Base-by-base conservation (phyloP, 306 rosid species). In the Quercus engelmannii region DNA sequence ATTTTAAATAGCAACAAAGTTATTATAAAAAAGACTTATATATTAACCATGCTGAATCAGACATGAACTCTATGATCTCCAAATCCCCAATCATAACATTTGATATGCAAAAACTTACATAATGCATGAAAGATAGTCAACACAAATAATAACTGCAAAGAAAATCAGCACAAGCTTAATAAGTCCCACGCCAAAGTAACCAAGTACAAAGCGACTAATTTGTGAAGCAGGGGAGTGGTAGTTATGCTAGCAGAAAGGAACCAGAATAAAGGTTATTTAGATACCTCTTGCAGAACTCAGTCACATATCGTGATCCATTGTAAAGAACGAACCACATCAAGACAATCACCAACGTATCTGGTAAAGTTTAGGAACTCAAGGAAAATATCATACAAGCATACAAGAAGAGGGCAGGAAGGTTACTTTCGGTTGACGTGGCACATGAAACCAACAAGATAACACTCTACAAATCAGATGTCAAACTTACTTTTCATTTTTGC, bases 261-360 rank as follows among this genome's bases (percentile, higher is more conserved):
- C 52, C 15, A 67, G 26, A 82, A 78, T 8, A 68, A 35, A 73
- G 56, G 19, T 18, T 70, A 63, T 14, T 43, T 59, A 4, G 51
- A 2, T 81, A 95, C 99, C 98, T 91, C 86, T 83, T 89, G 85
- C 82, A 79, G 85, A 90, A 79, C 80, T 79, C 91, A 41, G 86
- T 55, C 6, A 72, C 61, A 41, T 83, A 85, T 80, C 92, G 87
- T 1, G 86, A 83, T 20, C 85, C 87, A 63, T 89, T 89, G 84
- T 85, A 79, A 73, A 87, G 52, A 49, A 95, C 79, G 74, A 91
- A 95, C 91, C 98, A 90, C 89, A 91, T 87, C 76, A 95, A 82
- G 61, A 95, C 87, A 56, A 90, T 63, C 80, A 92, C 87, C 90
- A 95, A 49, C 26, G 81, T 77, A 86, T 92, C 99, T 95, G 75